Conservation (phyloP, 768 basidiomycete genomes). For the Termitomyces sp. region DNA sequence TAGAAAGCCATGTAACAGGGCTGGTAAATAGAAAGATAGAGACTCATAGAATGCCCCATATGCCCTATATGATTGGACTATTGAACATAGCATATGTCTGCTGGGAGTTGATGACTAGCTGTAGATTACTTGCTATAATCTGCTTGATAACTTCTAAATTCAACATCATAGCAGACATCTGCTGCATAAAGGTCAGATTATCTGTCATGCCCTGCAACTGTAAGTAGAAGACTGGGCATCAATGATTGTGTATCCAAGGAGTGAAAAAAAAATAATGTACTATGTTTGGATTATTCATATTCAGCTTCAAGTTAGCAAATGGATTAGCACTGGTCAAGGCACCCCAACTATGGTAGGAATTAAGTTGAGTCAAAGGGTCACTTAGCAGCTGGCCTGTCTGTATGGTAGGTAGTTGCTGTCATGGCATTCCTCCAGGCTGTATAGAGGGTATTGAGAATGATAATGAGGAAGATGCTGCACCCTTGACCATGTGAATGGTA, state of each 20-base stretch:
- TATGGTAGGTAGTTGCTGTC: conserved; percentile 72
- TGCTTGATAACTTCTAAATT: conserved; percentile 89
- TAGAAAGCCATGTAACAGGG: background rate
- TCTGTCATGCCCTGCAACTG: conserved; percentile 85
- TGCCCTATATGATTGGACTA: conserved; percentile 7
- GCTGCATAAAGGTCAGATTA: conserved; percentile 76
- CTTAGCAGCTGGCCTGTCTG: conserved; percentile 86
- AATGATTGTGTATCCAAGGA: background rate
- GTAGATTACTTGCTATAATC: conserved; percentile 76
- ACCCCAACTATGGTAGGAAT: conserved; percentile 62
- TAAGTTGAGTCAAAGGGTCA: conserved; percentile 82
- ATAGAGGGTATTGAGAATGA: conserved; percentile 24
- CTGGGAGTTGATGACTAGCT: conserved; percentile 65
- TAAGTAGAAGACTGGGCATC: background rate
- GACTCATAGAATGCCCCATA: conserved; percentile 6
- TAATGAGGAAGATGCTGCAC: conserved; percentile 51
- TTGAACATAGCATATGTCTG: conserved; percentile 73
- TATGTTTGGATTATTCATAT: conserved; percentile 55
- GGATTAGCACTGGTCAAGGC: too few relatives aligned
- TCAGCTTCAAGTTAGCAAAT: too few relatives aligned
- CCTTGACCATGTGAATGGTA: conserved; percentile 93
- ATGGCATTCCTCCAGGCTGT: background rate
- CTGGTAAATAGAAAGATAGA: background rate
- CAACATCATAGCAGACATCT: conserved; percentile 83
- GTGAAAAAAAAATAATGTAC: conserved; percentile 42